These are phyloP conservation scores for Ophiosphaerella korrae DNA, from an alignment of 2,329 filamentous ascomycete genomes.

Conservation along the genomic window DNA sequence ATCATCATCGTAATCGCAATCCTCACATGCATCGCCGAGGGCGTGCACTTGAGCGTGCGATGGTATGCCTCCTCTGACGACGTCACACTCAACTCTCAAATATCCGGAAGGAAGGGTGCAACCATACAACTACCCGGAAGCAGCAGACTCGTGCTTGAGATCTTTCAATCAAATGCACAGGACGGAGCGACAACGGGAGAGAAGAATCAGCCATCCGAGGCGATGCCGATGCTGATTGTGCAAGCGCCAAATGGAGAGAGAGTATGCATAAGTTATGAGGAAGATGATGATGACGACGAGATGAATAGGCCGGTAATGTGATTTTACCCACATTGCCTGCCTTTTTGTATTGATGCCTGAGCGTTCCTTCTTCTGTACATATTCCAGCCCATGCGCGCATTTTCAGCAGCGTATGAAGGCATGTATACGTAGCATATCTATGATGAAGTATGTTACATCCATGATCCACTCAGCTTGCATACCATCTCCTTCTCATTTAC, in stretches of 20 bases:
- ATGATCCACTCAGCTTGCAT: neutral
- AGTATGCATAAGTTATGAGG: constrained; percentile 34
- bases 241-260: constrained; percentile 21
- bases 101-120: too few relatives aligned
- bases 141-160: constrained; percentile 28
- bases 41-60: constrained; percentile 22
- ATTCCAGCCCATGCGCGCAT: constrained; percentile 15
- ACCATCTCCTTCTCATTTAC: neutral
- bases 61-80: constrained; percentile 20
- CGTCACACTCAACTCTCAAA: neutral
- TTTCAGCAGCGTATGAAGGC: constrained; percentile 19
- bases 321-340: constrained; percentile 14
- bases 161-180: constrained; percentile 6
- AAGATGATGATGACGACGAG: constrained; percentile 42
- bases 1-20: constrained; percentile 34
- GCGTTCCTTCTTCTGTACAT: constrained; percentile 6
- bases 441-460: constrained; percentile 16
- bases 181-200: constrained; percentile 26
- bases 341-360: constrained; percentile 5
- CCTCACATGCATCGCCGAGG: constrained; percentile 35
- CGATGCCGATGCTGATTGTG: constrained; percentile 20
- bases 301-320: constrained; percentile 41
- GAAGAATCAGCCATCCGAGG: constrained; percentile 29
- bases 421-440: constrained; percentile 11
- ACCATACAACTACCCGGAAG: constrained; percentile 25